A percentile compares a stretch with the other conserved stretches of the same genome.
Conservation (phyloP, 2,329 filamentous ascomycete genomes). For the Sarocladium strictum region DNA sequence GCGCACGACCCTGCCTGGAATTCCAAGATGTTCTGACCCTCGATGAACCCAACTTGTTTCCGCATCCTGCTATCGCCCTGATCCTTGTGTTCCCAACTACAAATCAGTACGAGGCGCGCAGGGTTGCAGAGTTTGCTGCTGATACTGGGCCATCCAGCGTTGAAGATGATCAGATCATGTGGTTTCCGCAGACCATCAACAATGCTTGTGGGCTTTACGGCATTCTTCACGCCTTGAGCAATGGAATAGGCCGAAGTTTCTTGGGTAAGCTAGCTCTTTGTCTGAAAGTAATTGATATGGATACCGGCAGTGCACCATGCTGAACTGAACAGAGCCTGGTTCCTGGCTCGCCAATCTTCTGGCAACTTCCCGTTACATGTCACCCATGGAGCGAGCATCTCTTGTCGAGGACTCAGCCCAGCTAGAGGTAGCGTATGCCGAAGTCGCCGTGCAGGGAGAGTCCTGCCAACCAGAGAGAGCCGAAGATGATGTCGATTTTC, state of each 20-base stretch:
- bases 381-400: background rate
- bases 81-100: too few species aligned
- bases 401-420: background rate
- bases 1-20: too few species aligned
- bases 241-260: background rate
- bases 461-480: background rate
- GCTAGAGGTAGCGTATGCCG: background rate
- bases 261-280: background rate
- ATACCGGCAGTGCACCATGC: too few species aligned
- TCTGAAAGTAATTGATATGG: background rate
- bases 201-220: background rate
- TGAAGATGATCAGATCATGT: background rate
- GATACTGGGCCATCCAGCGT: too few species aligned
- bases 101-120: too few species aligned
- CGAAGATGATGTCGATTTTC: background rate
- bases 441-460: background rate
- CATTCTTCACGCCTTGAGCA: background rate
- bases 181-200: background rate
- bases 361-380: background rate
- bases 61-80: too few species aligned
- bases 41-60: too few species aligned
- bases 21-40: too few species aligned
- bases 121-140: too few species aligned
- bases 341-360: background rate
- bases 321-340: background rate